These are phyloP conservation scores for Tolypocladium tundrense DNA, from an alignment of 2,329 filamentous ascomycete species.

Conservation along the genomic window DNA sequence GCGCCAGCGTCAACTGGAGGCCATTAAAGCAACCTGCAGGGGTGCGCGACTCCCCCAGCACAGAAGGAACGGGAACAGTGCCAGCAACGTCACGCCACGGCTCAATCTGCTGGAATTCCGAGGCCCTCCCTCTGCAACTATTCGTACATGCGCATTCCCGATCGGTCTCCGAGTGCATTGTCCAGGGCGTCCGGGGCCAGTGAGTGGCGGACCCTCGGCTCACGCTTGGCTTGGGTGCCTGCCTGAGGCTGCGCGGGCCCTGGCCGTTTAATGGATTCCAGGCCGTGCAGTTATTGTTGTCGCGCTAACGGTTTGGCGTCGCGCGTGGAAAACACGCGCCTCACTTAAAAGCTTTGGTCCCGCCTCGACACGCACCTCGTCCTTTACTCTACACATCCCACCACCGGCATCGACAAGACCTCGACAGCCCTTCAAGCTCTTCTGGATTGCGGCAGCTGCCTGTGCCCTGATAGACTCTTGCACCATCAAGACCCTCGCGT, in stretches of 20 bases:
- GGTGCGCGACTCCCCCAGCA: background rate
- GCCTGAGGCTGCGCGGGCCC: conserved; percentile 8
- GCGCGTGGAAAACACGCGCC: conserved; percentile 22
- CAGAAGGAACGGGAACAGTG: background rate
- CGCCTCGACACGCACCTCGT: conserved; percentile 6
- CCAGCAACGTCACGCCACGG: background rate
- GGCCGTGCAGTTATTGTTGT: conserved; percentile 10
- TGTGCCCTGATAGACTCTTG: conserved; percentile 13
- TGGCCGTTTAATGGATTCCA: conserved; percentile 17
- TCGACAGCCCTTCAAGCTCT: conserved; percentile 3
- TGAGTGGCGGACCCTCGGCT: background rate
- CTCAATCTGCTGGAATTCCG: background rate
- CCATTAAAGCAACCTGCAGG: background rate
- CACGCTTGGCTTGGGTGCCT: background rate
- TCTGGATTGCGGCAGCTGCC: conserved; percentile 8
- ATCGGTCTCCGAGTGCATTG: background rate
- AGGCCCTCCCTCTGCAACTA: background rate
- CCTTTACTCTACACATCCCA: conserved; percentile 10
- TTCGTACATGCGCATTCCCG: background rate
- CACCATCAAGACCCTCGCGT: conserved; percentile 13
- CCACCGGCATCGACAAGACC: conserved; percentile 4
- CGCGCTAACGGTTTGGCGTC: conserved; percentile 22
- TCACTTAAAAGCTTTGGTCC: conserved; percentile 25
- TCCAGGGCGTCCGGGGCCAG: background rate
- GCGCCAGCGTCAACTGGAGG: conserved; percentile 5